Conservation (phyloP, 257 asterid genomes). For the Jaltomata sinuosa region DNA sequence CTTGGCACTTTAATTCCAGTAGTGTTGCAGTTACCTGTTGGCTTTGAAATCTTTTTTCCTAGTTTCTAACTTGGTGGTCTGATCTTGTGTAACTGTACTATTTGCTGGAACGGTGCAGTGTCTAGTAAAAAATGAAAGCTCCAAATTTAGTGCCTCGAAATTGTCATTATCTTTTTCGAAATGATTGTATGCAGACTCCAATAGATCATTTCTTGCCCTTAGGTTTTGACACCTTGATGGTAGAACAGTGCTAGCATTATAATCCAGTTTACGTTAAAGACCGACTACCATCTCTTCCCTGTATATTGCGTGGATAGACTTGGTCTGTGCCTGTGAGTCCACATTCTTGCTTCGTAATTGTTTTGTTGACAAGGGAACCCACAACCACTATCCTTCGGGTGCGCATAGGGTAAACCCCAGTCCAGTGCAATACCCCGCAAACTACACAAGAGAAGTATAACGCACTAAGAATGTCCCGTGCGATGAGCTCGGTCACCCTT, state of each 20-base stretch:
- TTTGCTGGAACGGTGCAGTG: not conserved
- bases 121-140: not conserved
- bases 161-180: not conserved
- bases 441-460: too few species aligned
- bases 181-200: not conserved
- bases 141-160: not conserved
- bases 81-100: not conserved
- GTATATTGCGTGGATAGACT: not conserved
- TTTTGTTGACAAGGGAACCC: too few species aligned
- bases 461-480: too few species aligned
- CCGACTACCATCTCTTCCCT: not conserved
- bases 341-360: not conserved
- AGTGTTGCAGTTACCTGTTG: not conserved
- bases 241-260: not conserved
- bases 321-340: not conserved
- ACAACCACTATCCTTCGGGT: too few species aligned
- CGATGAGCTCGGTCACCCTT: too few species aligned
- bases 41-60: not conserved
- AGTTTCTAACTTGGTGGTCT: not conserved
- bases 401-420: too few species aligned
- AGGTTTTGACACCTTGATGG: not conserved
- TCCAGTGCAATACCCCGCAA: too few species aligned
- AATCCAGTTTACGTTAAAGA: not conserved
- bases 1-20: not conserved
- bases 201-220: not conserved